Percentiles rank a stretch among this genome's conserved stretches.
These are phyloP conservation scores for Macrocybe gigantea DNA, from an alignment of 768 basidiomycete genomes.

Conservation along the genomic window DNA sequence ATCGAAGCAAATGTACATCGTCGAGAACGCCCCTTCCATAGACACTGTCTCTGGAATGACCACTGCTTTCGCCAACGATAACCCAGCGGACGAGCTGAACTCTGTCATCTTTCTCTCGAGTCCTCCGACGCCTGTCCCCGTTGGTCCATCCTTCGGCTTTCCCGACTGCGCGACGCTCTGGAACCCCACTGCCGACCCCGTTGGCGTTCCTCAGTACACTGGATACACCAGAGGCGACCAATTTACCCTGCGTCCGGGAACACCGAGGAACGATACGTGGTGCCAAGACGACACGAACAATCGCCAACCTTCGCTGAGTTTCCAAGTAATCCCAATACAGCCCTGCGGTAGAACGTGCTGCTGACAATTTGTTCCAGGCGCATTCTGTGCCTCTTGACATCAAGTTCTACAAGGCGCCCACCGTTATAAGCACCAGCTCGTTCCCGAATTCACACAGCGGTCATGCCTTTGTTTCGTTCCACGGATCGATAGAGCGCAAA, in stretches of 20 bases:
- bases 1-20: slow-evolving; percentile 20
- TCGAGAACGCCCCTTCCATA: slow-evolving; percentile 41
- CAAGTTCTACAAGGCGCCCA: slow-evolving; percentile 28
- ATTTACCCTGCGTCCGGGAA: slow-evolving; percentile 31
- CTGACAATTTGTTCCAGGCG: slow-evolving; percentile 21
- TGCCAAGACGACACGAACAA: slow-evolving; percentile 28
- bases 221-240: slow-evolving; percentile 25
- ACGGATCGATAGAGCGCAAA: slow-evolving; percentile 33
- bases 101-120: slow-evolving; percentile 11
- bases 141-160: slow-evolving; percentile 27
- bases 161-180: slow-evolving; percentile 40
- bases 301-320: slow-evolving; percentile 28
- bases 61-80: slow-evolving; percentile 32
- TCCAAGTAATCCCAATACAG: slow-evolving; percentile 23
- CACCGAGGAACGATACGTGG: slow-evolving; percentile 24
- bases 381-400: slow-evolving; percentile 43
- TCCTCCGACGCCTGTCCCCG: not conserved
- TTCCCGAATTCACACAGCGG: slow-evolving; percentile 23
- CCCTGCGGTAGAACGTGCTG: not conserved
- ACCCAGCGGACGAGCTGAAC: slow-evolving; percentile 36
- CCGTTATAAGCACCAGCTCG: slow-evolving; percentile 5
- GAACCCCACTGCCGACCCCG: slow-evolving; percentile 35
- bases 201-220: slow-evolving; percentile 31
- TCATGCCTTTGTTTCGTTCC: slow-evolving; percentile 40
- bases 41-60: slow-evolving; percentile 32